Evolutionary conservation across 2,329 filamentous ascomycete genomes (phyloP).

Genomic region (Colletotrichum magnum): DNA sequence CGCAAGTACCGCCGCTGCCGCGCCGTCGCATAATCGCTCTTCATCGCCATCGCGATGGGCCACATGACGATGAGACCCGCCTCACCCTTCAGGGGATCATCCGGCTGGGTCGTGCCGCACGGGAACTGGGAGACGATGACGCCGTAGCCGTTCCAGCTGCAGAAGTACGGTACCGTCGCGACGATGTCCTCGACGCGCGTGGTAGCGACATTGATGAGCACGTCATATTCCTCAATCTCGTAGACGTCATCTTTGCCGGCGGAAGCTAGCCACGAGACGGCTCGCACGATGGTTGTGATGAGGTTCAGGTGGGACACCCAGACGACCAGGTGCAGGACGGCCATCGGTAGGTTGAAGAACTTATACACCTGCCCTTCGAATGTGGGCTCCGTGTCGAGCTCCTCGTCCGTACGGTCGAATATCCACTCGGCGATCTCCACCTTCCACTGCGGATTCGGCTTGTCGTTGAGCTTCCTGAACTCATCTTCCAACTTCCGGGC

Average conservation of each 20-base stretch:
- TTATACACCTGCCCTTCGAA: conserved; percentile 41
- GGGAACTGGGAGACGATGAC: conserved; percentile 38
- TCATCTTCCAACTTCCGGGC: conserved; percentile 29
- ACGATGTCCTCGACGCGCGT: conserved; percentile 40
- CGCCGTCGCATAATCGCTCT: conserved; percentile 41
- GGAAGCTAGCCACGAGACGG: conserved; percentile 39
- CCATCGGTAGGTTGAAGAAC: conserved; percentile 42
- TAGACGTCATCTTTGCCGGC: conserved; percentile 16
- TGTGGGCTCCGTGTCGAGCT: conserved; percentile 36
- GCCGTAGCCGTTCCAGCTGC: conserved; percentile 43
- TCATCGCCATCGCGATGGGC: conserved; percentile 41
- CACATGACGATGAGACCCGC: conserved; percentile 43
- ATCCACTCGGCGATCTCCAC: conserved; percentile 36
- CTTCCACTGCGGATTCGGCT: conserved; percentile 30
- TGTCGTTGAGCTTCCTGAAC: conserved; percentile 32
- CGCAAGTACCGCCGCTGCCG: conserved; percentile 41
- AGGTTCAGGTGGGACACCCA: conserved; percentile 42
- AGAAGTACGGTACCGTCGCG: conserved; percentile 41
- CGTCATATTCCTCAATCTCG: conserved; percentile 37
- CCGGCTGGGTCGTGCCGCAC: conserved; percentile 34
- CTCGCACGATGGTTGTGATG: conserved; percentile 41
- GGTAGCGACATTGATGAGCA: conserved; percentile 23
- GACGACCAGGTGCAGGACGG: conserved; percentile 38
- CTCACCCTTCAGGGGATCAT: conserved; percentile 41
- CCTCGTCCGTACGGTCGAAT: conserved; percentile 33